A percentile compares a stretch with the other conserved stretches of the same genome.
phyloP scores from a whole-genome alignment of 2,329 filamentous ascomycete species.

The Endocalyx cinctus region DNA sequence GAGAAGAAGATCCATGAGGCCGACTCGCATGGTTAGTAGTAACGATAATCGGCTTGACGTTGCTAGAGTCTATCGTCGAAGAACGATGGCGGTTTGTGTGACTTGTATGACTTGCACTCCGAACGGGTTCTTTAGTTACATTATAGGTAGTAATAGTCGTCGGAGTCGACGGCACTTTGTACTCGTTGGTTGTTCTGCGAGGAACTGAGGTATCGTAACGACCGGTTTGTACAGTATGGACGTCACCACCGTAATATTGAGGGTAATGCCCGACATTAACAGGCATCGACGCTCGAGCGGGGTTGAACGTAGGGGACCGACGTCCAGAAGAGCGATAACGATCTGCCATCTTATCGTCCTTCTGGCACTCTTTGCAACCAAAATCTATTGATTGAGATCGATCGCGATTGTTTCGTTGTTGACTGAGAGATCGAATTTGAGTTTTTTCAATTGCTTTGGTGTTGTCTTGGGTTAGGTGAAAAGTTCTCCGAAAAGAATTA shows the following conservation, averaged over 20 bases:
- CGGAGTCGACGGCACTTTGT: constrained; percentile 26
- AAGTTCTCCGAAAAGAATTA: too few species aligned
- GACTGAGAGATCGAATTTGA: constrained; percentile 1
- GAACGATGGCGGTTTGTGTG: constrained; percentile 43
- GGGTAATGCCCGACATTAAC: constrained; percentile 45
- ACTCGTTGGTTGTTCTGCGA: constrained; percentile 32
- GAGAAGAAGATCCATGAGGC: constrained; percentile 35
- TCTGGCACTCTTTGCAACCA: constrained; percentile 6
- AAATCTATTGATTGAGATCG: background rate
- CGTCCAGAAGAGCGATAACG: constrained; percentile 41
- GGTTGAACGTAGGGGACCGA: constrained; percentile 42
- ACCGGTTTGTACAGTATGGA: constrained; percentile 46
- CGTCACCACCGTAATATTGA: constrained; percentile 48
- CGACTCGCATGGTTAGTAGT: constrained; percentile 44
- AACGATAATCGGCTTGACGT: constrained; percentile 52
- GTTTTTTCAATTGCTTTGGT: too few species aligned
- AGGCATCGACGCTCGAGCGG: constrained; percentile 51
- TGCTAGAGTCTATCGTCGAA: constrained; percentile 45
- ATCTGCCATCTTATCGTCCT: constrained; percentile 39
- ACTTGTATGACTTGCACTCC: constrained; percentile 39
- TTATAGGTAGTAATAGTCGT: constrained; percentile 52
- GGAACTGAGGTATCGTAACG: constrained; percentile 28
- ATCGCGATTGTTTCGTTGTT: background rate
- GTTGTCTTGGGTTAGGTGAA: too few species aligned
- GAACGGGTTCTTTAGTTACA: constrained; percentile 48